A percentile compares a stretch with the other conserved stretches of the same genome.
phyloP scores from a whole-genome alignment of 208 protist species.

The Leishmania tarentolae region DNA sequence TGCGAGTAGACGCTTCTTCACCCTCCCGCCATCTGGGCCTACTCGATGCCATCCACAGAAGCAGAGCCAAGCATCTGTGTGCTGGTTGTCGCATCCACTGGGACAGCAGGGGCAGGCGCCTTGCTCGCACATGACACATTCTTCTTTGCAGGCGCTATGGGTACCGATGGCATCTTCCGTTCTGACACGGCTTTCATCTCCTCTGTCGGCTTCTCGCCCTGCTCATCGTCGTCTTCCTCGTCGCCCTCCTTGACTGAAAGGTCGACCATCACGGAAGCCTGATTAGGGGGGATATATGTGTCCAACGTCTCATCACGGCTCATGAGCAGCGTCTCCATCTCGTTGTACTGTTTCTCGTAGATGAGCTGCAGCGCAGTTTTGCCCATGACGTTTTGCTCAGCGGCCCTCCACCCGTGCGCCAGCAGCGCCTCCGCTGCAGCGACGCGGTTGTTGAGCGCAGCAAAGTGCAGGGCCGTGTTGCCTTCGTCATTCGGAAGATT shows the following conservation, averaged over 20 bases:
- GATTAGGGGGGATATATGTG: conserved; percentile 33
- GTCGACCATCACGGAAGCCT: conserved; percentile 26
- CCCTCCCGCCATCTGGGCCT: conserved; percentile 7
- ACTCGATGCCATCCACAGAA: conserved; percentile 76
- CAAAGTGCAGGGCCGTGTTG: conserved; percentile 88
- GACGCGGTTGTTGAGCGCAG: conserved; percentile 86
- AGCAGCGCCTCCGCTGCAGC: conserved; percentile 65
- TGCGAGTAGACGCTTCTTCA: not conserved
- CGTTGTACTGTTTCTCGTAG: conserved; percentile 76
- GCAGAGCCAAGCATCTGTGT: conserved; percentile 55
- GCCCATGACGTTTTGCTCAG: conserved; percentile 56
- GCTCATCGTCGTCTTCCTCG: conserved; percentile 7
- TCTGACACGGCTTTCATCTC: not conserved
- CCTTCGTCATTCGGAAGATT: conserved; percentile 82
- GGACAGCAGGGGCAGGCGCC: not conserved
- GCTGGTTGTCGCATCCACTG: conserved; percentile 28
- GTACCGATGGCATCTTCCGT: not conserved
- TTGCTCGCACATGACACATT: not conserved
- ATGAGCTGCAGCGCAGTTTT: conserved; percentile 83
- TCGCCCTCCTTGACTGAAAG: conserved; percentile 10
- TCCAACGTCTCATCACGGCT: conserved; percentile 75
- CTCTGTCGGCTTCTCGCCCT: not conserved
- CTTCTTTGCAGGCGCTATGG: not conserved
- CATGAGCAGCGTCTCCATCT: conserved; percentile 84
- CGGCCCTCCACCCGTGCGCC: conserved; percentile 56